Conservation (phyloP, 352 stramenopile genomes). For the Globisporangium abappressorium region DNA sequence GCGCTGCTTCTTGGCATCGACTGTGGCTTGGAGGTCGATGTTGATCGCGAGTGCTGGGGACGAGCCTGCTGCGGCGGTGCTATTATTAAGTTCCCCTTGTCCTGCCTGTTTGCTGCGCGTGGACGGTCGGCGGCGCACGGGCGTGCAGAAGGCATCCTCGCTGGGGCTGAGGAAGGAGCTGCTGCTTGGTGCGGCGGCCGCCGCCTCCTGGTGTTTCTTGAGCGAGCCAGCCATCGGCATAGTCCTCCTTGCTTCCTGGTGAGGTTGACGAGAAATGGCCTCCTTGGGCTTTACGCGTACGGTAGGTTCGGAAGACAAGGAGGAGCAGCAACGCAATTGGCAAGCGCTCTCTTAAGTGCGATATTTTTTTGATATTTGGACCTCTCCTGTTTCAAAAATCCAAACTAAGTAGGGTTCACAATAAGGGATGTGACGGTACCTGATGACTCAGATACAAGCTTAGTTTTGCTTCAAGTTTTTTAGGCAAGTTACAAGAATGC, state of each 20-base stretch:
- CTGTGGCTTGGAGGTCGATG: conserved; percentile 16
- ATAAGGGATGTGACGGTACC: background rate
- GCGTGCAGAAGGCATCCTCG: conserved; percentile 11
- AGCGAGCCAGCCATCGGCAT: conserved; percentile 20
- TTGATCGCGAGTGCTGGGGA: conserved; percentile 5
- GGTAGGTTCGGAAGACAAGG: background rate
- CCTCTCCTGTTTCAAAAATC: background rate
- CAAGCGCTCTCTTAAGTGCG: conserved; percentile 10
- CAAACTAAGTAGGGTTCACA: background rate
- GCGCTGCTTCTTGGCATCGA: conserved; percentile 17
- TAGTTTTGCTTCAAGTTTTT: background rate
- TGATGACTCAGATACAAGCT: background rate
- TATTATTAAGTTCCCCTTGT: conserved; percentile 16
- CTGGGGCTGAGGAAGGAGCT: background rate
- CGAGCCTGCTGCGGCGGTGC: background rate
- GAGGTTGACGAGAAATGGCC: background rate
- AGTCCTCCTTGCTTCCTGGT: background rate
- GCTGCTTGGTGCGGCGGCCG: background rate
- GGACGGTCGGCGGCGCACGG: conserved; percentile 15
- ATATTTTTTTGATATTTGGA: background rate
- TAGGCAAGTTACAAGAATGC: background rate
- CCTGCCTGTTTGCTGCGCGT: background rate
- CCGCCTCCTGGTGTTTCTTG: conserved; percentile 21
- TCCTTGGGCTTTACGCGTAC: background rate
- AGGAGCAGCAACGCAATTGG: background rate